Percentiles rank a stretch among this genome's conserved stretches.
Conservation (phyloP, 2,329 filamentous ascomycete species). For the Emergomyces pasteurianus region DNA sequence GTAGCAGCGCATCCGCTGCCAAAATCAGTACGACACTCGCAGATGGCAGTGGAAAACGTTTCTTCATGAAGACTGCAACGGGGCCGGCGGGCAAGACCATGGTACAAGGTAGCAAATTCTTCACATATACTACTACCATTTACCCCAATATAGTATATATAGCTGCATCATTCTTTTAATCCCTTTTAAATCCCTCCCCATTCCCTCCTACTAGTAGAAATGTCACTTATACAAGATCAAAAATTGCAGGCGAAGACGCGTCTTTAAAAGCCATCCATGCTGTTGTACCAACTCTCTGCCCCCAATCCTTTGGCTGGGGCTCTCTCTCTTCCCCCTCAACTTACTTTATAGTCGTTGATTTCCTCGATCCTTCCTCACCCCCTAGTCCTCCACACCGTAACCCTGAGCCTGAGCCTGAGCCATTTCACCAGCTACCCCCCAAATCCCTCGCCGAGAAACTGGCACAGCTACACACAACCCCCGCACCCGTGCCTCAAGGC, state of each 20-base stretch:
- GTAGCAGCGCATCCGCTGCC: neutral
- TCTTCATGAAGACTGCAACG: slow-evolving; percentile 30
- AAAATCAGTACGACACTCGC: neutral
- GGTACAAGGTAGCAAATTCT: slow-evolving; percentile 11
- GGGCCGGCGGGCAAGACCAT: slow-evolving; percentile 25
- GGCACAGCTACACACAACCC: slow-evolving; percentile 63
- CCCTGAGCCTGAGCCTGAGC: too few species aligned
- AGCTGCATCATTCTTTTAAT: too few species aligned
- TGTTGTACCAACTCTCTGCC: slow-evolving; percentile 64
- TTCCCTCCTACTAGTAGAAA: neutral
- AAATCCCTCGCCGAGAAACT: slow-evolving; percentile 61
- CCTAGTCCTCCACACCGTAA: slow-evolving; percentile 29
- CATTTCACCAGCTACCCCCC: slow-evolving; percentile 34
- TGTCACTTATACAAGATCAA: neutral
- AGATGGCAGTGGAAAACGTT: slow-evolving; percentile 17
- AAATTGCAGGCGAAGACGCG: slow-evolving; percentile 57
- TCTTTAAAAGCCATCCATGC: slow-evolving; percentile 71
- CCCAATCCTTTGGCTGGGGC: slow-evolving; percentile 61
- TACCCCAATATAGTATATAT: too few species aligned
- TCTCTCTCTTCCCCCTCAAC: slow-evolving; percentile 32
- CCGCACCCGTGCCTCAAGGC: slow-evolving; percentile 47
- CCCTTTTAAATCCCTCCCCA: neutral
- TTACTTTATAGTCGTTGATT: slow-evolving; percentile 60
- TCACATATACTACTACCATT: neutral
- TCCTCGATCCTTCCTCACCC: slow-evolving; percentile 51